Base-by-base conservation (phyloP, 2,329 filamentous ascomycete genomes). In the Fusarium papillatum region DNA sequence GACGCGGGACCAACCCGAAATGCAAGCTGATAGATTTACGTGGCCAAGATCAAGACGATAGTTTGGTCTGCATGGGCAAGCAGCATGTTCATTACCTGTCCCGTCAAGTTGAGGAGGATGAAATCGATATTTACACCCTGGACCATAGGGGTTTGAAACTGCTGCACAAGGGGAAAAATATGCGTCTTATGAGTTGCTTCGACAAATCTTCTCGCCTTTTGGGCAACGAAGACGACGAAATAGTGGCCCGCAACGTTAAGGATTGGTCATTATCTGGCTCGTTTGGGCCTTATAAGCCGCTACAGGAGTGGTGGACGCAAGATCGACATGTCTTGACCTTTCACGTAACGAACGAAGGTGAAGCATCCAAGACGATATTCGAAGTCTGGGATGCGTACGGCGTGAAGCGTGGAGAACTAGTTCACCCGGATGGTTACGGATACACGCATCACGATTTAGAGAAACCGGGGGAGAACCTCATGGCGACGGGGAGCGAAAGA, bases 301-400 rank as follows among this genome's bases (percentile, higher is more conserved):
- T 5, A 11, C 48, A 26, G 34, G 7, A 55, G 11, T 39, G 29
- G 10, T 63, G 43, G 38, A 19, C 34, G 55, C 36, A 60, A 13
- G 34, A 14, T 13, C 34, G 36, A 26, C 34, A 60, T 24, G 19
- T 69, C 31, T 34, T 68, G 34, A 31, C 19, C 19, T 17, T 19
- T 16, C 29, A 60, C 22, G 4, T 6, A 16, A 5, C 7, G 31
- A 7, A 16, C 24, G n/a, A n/a, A 24, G 39, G 29, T 19, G 11
- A 39, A 17, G 2, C 31, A 29, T 17, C 19, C 4, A 46, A 64
- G 5, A 59, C n/a, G 11, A 17, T 53, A 19, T 26, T 66, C 19
- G 69, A 75, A 17, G n/a, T 75, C 7, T 75, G 69, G 72, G 59
- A 73, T 11, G 7, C 14, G 3, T 24, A 70, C 31, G 72, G 43